phyloP scores from a whole-genome alignment of 805 yeast species.

The Starmerella vitae region DNA sequence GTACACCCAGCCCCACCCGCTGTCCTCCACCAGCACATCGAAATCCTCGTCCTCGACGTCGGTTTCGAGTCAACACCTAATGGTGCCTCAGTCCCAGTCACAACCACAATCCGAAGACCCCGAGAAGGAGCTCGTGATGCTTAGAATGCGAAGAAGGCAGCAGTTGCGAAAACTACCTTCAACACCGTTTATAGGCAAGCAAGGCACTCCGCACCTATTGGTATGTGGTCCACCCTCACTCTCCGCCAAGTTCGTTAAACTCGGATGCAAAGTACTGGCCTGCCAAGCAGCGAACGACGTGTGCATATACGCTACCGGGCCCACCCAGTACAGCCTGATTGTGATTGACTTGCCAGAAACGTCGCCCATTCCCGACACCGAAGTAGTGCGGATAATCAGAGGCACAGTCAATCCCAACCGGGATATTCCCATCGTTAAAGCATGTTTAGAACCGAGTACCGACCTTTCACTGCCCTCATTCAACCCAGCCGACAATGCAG shows the following conservation, averaged over 20 bases:
- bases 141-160: constrained; percentile 17
- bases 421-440: constrained; percentile 60
- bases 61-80: not conserved
- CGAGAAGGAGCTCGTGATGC: constrained; percentile 15
- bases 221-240: constrained; percentile 68
- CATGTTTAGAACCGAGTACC: constrained; percentile 42
- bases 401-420: constrained; percentile 69
- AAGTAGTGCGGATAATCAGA: constrained; percentile 36
- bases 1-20: not conserved
- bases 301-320: constrained; percentile 38
- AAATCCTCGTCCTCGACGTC: constrained; percentile 4
- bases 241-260: constrained; percentile 44
- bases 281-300: constrained; percentile 67
- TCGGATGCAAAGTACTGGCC: constrained; percentile 70
- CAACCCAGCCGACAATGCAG: constrained; percentile 24
- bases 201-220: constrained; percentile 38
- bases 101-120: constrained; percentile 6
- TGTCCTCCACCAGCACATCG: not conserved
- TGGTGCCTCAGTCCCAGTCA: not conserved
- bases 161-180: constrained; percentile 10
- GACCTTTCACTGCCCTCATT: constrained; percentile 40
- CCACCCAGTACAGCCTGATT: constrained; percentile 71
- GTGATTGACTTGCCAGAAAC: constrained; percentile 36
- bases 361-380: constrained; percentile 10
- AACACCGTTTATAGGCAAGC: not conserved